Evolutionary conservation across 2,329 filamentous ascomycete species (phyloP).

Genomic region (Amauroascus verrucosus): DNA sequence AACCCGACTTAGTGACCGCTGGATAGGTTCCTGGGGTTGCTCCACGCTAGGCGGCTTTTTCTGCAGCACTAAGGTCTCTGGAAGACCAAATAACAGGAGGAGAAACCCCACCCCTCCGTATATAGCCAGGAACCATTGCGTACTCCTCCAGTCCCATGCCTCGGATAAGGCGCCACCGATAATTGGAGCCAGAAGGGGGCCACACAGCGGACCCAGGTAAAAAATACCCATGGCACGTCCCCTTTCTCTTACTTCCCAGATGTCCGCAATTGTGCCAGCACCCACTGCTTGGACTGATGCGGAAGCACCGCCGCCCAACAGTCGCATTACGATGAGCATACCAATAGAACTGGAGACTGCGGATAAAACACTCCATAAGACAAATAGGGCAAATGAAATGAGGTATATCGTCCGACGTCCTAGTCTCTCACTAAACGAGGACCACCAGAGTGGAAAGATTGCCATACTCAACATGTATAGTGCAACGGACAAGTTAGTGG

Average conservation of each 20-base stretch:
- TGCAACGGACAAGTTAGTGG: slow-evolving; percentile 65
- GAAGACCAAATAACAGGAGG: slow-evolving; percentile 36
- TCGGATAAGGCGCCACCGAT: slow-evolving; percentile 64
- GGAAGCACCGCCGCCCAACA: slow-evolving; percentile 63
- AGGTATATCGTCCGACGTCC: slow-evolving; percentile 73
- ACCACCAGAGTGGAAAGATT: slow-evolving; percentile 82
- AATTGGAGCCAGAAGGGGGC: slow-evolving; percentile 65
- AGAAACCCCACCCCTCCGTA: slow-evolving; percentile 48
- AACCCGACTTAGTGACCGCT: slow-evolving; percentile 39
- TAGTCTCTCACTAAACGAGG: slow-evolving; percentile 60
- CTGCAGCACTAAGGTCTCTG: slow-evolving; percentile 32
- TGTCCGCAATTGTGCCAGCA: slow-evolving; percentile 70
- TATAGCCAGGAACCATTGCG: slow-evolving; percentile 65
- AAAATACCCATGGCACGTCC: slow-evolving; percentile 75
- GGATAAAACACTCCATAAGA: slow-evolving; percentile 58
- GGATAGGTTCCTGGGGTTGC: slow-evolving; percentile 15
- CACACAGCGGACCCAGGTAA: slow-evolving; percentile 66
- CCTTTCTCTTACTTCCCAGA: slow-evolving; percentile 64
- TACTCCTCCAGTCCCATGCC: slow-evolving; percentile 61
- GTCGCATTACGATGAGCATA: slow-evolving; percentile 68
- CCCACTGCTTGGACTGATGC: slow-evolving; percentile 75
- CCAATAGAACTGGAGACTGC: slow-evolving; percentile 59
- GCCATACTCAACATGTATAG: slow-evolving; percentile 75
- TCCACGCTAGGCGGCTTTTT: slow-evolving; percentile 15
- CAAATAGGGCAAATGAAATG: slow-evolving; percentile 60